phyloP scores from a whole-genome alignment of 352 stramenopile genomes.

The Pythium aphanidermatum region DNA sequence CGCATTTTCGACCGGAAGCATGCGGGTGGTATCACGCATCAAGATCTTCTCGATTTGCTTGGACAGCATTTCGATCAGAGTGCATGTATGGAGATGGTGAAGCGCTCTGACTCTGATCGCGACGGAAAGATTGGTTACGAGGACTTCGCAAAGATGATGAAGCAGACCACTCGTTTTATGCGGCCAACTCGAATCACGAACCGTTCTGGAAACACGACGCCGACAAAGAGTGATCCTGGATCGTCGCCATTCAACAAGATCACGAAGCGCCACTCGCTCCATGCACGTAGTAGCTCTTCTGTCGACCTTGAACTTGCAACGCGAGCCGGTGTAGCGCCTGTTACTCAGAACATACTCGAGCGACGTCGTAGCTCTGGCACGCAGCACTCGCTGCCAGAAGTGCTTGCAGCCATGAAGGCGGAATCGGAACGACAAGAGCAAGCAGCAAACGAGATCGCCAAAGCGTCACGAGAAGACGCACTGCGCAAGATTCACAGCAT shows the following conservation, averaged over 20 bases:
- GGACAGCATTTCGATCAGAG: constrained; percentile 52
- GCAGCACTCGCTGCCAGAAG: constrained; percentile 10
- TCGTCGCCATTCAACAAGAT: constrained; percentile 12
- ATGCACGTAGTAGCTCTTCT: constrained; percentile 17
- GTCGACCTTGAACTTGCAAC: constrained; percentile 11
- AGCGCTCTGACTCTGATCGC: constrained; percentile 45
- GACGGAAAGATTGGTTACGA: constrained; percentile 67
- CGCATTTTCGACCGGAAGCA: constrained; percentile 59
- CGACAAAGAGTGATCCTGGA: constrained; percentile 11
- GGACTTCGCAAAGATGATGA: constrained; percentile 70
- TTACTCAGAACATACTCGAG: constrained; percentile 1
- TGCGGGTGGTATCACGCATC: constrained; percentile 44
- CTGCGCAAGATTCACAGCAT: constrained; percentile 30
- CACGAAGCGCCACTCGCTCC: constrained; percentile 13
- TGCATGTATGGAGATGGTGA: constrained; percentile 63
- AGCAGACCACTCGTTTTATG: constrained; percentile 19
- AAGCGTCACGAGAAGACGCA: constrained; percentile 27
- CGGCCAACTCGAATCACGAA: constrained; percentile 2
- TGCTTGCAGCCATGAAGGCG: constrained; percentile 10
- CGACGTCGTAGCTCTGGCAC: constrained; percentile 22
- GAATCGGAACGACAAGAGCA: constrained; percentile 22
- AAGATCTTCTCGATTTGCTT: constrained; percentile 46
- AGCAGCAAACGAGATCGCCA: constrained; percentile 12
- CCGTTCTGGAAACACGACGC: constrained; percentile 4
- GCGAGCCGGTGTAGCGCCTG: neutral